Evolutionary conservation across 1,139 yeast genomes (phyloP).

Genomic region (Hansenula sp.): DNA sequence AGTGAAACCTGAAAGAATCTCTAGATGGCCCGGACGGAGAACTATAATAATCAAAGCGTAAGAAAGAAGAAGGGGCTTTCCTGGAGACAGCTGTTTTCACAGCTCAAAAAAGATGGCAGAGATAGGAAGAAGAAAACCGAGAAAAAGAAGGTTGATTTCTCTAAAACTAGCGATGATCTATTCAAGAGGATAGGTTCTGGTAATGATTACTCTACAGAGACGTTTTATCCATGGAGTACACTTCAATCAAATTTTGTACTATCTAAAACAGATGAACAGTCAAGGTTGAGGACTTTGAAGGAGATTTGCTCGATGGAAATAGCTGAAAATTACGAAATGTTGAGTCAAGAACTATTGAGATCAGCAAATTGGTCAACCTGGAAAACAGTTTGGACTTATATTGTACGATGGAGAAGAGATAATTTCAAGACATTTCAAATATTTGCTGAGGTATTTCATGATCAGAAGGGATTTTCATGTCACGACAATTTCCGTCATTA

Average conservation of each 20-base stretch:
- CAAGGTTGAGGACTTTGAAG: constrained; percentile 15
- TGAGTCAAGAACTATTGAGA: constrained; percentile 18
- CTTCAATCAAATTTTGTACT: constrained; percentile 9
- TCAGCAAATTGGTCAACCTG: constrained; percentile 23
- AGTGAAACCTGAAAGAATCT: too few species aligned
- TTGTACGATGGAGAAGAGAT: constrained; percentile 24
- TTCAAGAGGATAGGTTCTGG: constrained; percentile 16
- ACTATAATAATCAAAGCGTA: background rate
- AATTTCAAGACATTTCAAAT: constrained; percentile 22
- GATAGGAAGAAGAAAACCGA: background rate
- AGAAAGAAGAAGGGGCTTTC: background rate
- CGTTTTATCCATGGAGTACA: constrained; percentile 16
- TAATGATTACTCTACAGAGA: constrained; percentile 13
- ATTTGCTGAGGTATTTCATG: constrained; percentile 23
- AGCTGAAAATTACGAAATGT: constrained; percentile 18
- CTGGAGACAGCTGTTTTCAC: background rate
- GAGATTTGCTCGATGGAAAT: constrained; percentile 19
- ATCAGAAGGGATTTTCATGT: constrained; percentile 17
- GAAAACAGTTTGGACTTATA: constrained; percentile 26
- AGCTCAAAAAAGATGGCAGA: too few species aligned
- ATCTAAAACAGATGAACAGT: background rate
- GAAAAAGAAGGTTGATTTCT: background rate
- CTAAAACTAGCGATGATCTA: constrained; percentile 9
- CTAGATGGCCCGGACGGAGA: background rate
- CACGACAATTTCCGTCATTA: constrained; percentile 15